Percentiles rank a stretch among this genome's conserved stretches.
Conservation (phyloP, 768 basidiomycete species). For the Termitomyces heimii region DNA sequence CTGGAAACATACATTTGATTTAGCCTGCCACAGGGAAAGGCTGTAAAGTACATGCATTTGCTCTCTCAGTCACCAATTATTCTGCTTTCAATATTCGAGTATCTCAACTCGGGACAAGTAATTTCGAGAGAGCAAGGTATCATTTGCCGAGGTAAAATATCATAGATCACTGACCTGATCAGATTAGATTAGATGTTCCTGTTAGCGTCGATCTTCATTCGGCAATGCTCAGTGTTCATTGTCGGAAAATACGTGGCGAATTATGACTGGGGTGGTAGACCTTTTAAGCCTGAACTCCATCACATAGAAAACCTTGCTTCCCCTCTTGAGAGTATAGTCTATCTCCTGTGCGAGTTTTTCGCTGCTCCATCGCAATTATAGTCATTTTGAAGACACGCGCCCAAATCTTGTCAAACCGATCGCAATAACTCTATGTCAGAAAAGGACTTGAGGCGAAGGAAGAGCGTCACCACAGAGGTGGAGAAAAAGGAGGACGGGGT, state of each 20-base stretch:
- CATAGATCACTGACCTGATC: no score
- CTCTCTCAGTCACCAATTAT: no score
- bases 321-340: background rate
- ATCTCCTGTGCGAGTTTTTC: background rate
- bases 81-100: no score
- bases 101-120: no score
- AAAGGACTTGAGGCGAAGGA: slow-evolving; percentile 5
- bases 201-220: background rate
- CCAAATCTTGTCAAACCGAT: background rate
- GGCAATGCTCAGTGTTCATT: slow-evolving; percentile 4
- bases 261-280: background rate
- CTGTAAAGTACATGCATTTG: no score
- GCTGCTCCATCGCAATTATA: background rate
- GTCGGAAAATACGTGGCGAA: slow-evolving; percentile 11
- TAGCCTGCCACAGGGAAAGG: no score
- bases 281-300: background rate
- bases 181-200: background rate
- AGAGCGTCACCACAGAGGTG: background rate
- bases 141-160: no score
- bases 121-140: no score
- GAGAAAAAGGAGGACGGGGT: slow-evolving; percentile 1
- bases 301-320: background rate
- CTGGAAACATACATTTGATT: no score
- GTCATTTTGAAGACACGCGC: background rate
- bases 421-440: background rate